Evolutionary conservation across 164 flowering plant species (phyloP).

Genomic region (Annona cherimola): DNA sequence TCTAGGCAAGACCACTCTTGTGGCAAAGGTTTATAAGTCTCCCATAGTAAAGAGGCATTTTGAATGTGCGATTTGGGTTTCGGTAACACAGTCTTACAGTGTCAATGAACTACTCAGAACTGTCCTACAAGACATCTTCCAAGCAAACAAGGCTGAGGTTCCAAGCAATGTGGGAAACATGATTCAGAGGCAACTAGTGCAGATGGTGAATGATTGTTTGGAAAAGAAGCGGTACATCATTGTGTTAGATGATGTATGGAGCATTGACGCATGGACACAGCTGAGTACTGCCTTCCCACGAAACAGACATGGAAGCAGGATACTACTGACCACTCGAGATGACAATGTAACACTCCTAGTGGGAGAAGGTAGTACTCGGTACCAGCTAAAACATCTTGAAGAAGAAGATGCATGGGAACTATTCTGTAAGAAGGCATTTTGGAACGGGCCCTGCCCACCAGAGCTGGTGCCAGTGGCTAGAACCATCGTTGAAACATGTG

Average conservation of each 20-base stretch:
- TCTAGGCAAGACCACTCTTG: constrained; percentile 50
- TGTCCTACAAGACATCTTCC: not conserved
- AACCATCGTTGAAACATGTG: constrained; percentile 16
- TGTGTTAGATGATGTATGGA: constrained; percentile 47
- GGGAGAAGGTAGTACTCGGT: constrained; percentile 9
- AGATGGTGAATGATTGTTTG: not conserved
- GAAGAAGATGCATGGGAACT: constrained; percentile 3
- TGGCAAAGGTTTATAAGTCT: constrained; percentile 21
- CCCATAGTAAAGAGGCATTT: constrained; percentile 16
- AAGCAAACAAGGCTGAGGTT: not conserved
- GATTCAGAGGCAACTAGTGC: not conserved
- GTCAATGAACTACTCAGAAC: not conserved
- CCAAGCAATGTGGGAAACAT: too few species aligned
- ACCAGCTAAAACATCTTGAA: not conserved
- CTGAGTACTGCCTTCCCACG: not conserved
- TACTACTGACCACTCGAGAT: constrained; percentile 33
- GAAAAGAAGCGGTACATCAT: constrained; percentile 22
- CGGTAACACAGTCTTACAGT: constrained; percentile 21
- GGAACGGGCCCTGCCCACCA: not conserved
- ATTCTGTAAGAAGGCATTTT: constrained; percentile 6
- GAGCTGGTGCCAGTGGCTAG: not conserved
- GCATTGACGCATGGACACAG: not conserved
- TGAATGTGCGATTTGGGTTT: constrained; percentile 30
- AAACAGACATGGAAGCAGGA: constrained; percentile 22
- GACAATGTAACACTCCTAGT: constrained; percentile 27